These are phyloP conservation scores for Phytophthora agathidicida DNA, from an alignment of 352 stramenopile genomes.

Conservation along the genomic window DNA sequence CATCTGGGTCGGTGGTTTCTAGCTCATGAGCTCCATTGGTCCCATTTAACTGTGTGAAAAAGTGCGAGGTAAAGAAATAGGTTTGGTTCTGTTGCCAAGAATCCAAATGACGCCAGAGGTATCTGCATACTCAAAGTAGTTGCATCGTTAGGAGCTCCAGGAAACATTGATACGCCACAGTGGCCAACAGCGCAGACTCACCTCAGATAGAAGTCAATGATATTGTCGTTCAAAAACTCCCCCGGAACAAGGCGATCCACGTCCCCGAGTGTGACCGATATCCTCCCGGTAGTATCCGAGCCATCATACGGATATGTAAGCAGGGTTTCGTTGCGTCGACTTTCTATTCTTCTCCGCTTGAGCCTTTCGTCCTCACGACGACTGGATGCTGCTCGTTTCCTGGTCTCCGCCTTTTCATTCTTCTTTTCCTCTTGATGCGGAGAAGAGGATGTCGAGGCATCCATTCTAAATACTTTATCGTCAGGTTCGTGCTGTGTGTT, in stretches of 20 bases:
- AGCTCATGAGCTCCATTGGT: conserved; percentile 38
- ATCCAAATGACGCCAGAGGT: conserved; percentile 72
- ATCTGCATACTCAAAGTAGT: conserved; percentile 36
- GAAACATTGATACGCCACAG: no score
- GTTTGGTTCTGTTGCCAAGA: conserved; percentile 64
- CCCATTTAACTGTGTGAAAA: conserved; percentile 92
- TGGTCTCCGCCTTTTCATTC: conserved; percentile 16
- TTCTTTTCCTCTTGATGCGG: conserved; percentile 21
- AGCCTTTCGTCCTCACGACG: conserved; percentile 23
- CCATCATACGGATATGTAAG: conserved; percentile 76
- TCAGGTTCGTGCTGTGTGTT: conserved; percentile 11
- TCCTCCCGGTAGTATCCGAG: conserved; percentile 46
- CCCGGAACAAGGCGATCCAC: conserved; percentile 85
- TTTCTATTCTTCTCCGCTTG: conserved; percentile 36
- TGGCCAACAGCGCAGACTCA: conserved; percentile 19
- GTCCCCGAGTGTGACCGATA: conserved; percentile 87
- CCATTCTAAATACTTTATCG: background rate
- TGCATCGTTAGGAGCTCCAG: conserved; percentile 5
- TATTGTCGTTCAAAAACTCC: conserved; percentile 94
- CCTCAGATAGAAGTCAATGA: conserved; percentile 94
- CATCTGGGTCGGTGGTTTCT: conserved; percentile 34
- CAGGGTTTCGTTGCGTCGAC: conserved; percentile 44
- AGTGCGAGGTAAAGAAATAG: conserved; percentile 96
- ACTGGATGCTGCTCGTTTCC: conserved; percentile 20
- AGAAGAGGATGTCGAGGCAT: background rate